Evolutionary conservation across 2,329 filamentous ascomycete genomes (phyloP).

Genomic region (Pseudogymnoascus sp.): DNA sequence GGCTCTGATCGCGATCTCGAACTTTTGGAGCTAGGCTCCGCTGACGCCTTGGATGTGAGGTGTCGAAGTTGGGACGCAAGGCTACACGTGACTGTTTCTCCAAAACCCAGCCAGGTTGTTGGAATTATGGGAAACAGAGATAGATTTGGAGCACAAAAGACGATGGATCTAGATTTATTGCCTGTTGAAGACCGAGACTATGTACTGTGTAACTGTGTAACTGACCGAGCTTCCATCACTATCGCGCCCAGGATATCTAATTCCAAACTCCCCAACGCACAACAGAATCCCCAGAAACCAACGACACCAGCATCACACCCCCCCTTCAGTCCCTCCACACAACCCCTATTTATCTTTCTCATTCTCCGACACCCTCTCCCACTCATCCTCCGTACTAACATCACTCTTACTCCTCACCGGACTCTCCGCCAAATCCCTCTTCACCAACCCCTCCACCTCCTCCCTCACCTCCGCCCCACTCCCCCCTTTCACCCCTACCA

Average conservation of each 20-base stretch:
- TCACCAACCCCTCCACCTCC: conserved; percentile 5
- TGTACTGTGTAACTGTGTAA: not conserved
- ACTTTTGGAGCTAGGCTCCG: not conserved
- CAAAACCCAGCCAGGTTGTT: not conserved
- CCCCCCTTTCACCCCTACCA: conserved; percentile 33
- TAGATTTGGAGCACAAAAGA: not conserved
- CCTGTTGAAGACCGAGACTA: not conserved
- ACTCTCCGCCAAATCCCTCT: conserved; percentile 20
- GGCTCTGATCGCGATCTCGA: not conserved
- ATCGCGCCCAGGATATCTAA: not conserved
- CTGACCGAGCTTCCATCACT: not conserved
- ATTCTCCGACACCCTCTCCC: conserved; percentile 84
- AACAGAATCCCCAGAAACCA: not conserved
- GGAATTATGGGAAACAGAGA: not conserved
- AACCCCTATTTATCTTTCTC: conserved; percentile 46
- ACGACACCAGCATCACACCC: not conserved
- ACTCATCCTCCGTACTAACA: conserved; percentile 88
- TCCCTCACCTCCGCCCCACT: conserved; percentile 20
- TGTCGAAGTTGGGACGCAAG: not conserved
- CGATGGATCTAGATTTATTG: not conserved
- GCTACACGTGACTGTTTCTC: not conserved
- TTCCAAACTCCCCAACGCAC: not conserved
- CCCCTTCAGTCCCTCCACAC: not conserved
- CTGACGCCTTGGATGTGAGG: not conserved
- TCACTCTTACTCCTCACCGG: conserved; percentile 42